Percentiles rank a stretch among this genome's conserved stretches.
Conservation (phyloP, 129 eudicot species). For the Artemisia argyi region DNA sequence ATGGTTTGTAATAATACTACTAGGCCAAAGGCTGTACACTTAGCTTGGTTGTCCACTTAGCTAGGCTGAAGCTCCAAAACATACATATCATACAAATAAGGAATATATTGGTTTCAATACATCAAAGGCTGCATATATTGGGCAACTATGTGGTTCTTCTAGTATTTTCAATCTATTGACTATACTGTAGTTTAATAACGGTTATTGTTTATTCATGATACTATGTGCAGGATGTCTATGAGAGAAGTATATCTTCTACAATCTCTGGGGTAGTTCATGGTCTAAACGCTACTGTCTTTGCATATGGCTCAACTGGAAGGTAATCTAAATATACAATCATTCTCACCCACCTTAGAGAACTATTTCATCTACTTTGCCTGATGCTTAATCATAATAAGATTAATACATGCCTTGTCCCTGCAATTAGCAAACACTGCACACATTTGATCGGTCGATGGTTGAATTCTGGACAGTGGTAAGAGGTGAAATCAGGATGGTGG, state of each 20-base stretch:
- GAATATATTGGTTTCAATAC: slow-evolving; percentile 4
- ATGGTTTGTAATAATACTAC: too few species aligned
- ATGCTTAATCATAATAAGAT: background rate
- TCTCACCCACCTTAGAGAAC: background rate
- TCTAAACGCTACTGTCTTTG: slow-evolving; percentile 94
- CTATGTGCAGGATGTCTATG: slow-evolving; percentile 69
- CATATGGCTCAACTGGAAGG: slow-evolving; percentile 98
- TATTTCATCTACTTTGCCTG: slow-evolving; percentile 2
- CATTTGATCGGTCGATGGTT: background rate
- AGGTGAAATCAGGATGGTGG: background rate
- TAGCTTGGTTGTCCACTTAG: slow-evolving; percentile 8
- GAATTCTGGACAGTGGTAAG: slow-evolving; percentile 5
- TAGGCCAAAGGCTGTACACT: too few species aligned
- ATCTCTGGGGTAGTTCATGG: slow-evolving; percentile 93
- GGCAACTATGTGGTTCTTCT: background rate
- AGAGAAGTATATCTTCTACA: slow-evolving; percentile 71
- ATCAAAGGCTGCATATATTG: background rate
- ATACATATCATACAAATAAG: slow-evolving; percentile 6
- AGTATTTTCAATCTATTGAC: background rate
- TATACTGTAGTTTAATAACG: background rate
- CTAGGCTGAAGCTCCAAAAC: slow-evolving; percentile 9
- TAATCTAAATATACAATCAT: slow-evolving; percentile 27
- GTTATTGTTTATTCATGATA: background rate
- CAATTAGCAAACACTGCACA: background rate
- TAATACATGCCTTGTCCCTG: background rate